Base-by-base conservation (phyloP, 1,284 basidiomycete species). In the Leccinum fallax region DNA sequence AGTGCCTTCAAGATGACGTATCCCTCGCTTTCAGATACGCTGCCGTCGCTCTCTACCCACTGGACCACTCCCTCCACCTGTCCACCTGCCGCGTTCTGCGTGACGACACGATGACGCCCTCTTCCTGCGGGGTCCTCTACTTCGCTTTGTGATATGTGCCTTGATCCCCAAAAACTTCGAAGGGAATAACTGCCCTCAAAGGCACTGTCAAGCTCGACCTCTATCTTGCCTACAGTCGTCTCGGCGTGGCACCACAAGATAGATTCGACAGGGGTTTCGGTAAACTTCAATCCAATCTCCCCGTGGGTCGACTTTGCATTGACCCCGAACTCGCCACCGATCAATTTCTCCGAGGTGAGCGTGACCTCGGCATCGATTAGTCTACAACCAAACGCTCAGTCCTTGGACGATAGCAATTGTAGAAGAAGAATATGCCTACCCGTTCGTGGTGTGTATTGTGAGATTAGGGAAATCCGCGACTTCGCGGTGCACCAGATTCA, bases 141-240 rank as follows among this genome's bases (percentile, higher is more conserved):
- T 16, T 63, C 56, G 28, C 36, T 58, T 51, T 69, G 30, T 5
- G 60, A 69, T 5, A 76, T 53, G 13, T 74, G 54, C 11, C 59
- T 63, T 0, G 73, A 63, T 6, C 64, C 66, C 46, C 72, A 53
- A 36, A 72, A 58, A 10, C 70, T 66, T 32, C 77, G 74, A 54
- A 79, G 65, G 19, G 65, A 64, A 69, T 82, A 82, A 2, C 61
- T 61, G 16, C 81, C 85, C 62, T 85, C 81, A 63, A 75, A 83
- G 2, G 81, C 75, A 38, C 68, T 59, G 58, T 79, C 74, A 5
- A 83, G 73, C 36, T 63, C 54, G 10, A 79, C 74, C 21, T 66
- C 55, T 2, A 77, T 72, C 1, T 65, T 71, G 5, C 72, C 71
- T 32, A 78, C 68, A 4, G 74, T 66, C 32, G 81, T 77, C 32